phyloP scores from a whole-genome alignment of 805 yeast genomes.

The Saturnispora saitoi region DNA sequence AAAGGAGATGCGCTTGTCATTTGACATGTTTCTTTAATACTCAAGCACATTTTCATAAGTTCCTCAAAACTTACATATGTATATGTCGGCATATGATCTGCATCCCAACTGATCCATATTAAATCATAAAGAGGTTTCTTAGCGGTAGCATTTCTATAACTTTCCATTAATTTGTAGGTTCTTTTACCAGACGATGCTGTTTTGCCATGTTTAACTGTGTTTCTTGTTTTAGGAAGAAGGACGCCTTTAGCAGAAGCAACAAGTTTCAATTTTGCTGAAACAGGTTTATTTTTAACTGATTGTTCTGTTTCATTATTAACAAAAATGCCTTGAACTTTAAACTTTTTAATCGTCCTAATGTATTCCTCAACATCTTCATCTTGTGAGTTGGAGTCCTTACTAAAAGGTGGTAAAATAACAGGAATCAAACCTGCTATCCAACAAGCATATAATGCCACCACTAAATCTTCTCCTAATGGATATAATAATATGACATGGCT shows the following conservation, averaged over 20 bases:
- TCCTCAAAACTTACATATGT: slow-evolving; percentile 50
- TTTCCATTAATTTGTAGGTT: slow-evolving; percentile 36
- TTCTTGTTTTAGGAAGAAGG: slow-evolving; percentile 47
- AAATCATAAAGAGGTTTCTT: slow-evolving; percentile 31
- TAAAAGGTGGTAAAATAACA: slow-evolving; percentile 67
- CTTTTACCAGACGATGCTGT: slow-evolving; percentile 27
- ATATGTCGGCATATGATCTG: slow-evolving; percentile 63
- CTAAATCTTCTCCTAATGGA: slow-evolving; percentile 79
- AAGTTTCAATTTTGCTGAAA: slow-evolving; percentile 50
- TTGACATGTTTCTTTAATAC: slow-evolving; percentile 86
- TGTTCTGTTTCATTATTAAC: slow-evolving; percentile 71
- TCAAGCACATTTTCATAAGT: slow-evolving; percentile 73
- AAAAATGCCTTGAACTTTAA: slow-evolving; percentile 60
- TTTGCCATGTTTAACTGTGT: slow-evolving; percentile 51
- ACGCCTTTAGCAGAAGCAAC: slow-evolving; percentile 16
- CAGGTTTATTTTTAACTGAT: slow-evolving; percentile 57
- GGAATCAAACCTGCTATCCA: slow-evolving; percentile 72
- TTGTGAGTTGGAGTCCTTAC: slow-evolving; percentile 41
- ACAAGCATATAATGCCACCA: slow-evolving; percentile 80
- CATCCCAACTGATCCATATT: slow-evolving; percentile 61
- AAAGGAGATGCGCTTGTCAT: slow-evolving; percentile 63
- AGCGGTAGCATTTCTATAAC: slow-evolving; percentile 19
- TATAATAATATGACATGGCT: slow-evolving; percentile 74
- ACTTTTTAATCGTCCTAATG: slow-evolving; percentile 57
- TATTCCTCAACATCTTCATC: slow-evolving; percentile 70